These are phyloP conservation scores for Auricularia cornea DNA, from an alignment of 768 basidiomycete species.

Conservation along the genomic window DNA sequence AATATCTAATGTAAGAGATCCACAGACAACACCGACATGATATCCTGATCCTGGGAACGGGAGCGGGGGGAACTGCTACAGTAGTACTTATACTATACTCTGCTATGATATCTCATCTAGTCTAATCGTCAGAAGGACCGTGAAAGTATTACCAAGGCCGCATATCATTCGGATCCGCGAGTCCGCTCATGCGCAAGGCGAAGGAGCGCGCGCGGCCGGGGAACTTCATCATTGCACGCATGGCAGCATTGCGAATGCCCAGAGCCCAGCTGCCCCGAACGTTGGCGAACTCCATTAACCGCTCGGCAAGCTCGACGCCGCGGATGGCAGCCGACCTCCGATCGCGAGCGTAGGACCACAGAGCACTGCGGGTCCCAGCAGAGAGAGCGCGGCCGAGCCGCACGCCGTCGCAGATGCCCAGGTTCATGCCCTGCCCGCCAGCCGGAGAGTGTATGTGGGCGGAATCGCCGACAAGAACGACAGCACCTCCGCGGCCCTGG, in stretches of 20 bases:
- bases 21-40: too few relatives aligned
- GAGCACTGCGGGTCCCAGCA: slow-evolving; percentile 5
- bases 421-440: slow-evolving; percentile 47
- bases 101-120: too few relatives aligned
- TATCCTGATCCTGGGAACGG: too few relatives aligned
- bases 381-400: slow-evolving; percentile 35
- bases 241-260: not conserved
- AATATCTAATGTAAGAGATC: too few relatives aligned
- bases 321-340: not conserved
- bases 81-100: not conserved
- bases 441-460: slow-evolving; percentile 49
- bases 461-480: slow-evolving; percentile 35
- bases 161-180: not conserved
- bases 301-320: not conserved
- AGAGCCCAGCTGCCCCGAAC: not conserved
- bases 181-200: not conserved
- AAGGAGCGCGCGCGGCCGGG: not conserved
- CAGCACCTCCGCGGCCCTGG: not conserved
- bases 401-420: slow-evolving; percentile 45
- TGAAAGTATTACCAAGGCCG: not conserved
- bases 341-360: not conserved
- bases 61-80: too few relatives aligned
- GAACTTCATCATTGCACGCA: not conserved
- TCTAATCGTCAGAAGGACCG: too few relatives aligned
- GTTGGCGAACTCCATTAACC: not conserved